Percentiles rank a stretch among this genome's conserved stretches.
phyloP scores from a whole-genome alignment of 768 basidiomycete species.

The Lentinula lateritia region DNA sequence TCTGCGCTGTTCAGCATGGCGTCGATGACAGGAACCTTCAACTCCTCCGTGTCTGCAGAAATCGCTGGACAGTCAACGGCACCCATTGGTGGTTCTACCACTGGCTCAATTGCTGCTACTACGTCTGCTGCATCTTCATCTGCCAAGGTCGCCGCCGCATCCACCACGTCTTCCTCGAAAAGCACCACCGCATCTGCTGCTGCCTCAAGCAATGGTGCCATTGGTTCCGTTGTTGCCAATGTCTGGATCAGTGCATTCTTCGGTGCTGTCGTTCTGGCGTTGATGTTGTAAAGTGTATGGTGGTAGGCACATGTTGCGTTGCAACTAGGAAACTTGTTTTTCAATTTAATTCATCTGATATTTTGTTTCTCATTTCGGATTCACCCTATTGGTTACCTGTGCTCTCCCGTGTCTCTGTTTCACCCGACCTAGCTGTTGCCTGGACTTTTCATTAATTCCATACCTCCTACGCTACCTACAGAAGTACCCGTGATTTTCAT shows the following conservation, averaged over 20 bases:
- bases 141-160: conserved; percentile 7
- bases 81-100: conserved; percentile 38
- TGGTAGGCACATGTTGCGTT: not conserved
- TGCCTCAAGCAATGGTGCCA: not conserved
- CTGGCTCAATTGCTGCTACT: conserved; percentile 19
- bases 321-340: not conserved
- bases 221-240: not conserved
- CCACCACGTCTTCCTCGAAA: not conserved
- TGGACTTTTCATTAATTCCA: not conserved
- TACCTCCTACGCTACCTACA: not conserved
- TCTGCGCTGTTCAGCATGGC: conserved; percentile 66
- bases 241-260: not conserved
- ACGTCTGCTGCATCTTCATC: conserved; percentile 15
- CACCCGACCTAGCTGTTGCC: conserved; percentile 1
- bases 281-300: not conserved
- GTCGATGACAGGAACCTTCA: conserved; percentile 73
- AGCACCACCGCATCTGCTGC: not conserved
- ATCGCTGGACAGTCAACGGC: conserved; percentile 60
- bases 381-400: not conserved
- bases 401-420: not conserved
- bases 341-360: not conserved
- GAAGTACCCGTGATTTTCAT: not conserved
- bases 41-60: conserved; percentile 43
- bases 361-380: not conserved
- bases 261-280: not conserved